phyloP scores from a whole-genome alignment of 208 protist genomes.

The Crithidia expoeki region DNA sequence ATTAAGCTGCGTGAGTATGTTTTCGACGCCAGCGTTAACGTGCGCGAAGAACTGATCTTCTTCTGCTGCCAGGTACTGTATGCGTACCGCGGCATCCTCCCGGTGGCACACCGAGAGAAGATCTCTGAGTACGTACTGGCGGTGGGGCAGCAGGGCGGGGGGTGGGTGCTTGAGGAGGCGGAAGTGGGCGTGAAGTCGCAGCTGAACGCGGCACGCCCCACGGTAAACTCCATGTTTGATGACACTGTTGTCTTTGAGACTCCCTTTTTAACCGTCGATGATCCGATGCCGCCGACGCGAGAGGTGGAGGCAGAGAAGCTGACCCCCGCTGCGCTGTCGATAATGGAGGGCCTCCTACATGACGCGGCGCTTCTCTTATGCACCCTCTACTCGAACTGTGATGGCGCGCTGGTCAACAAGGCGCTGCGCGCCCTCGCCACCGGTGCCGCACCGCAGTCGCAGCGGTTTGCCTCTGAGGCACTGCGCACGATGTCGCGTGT shows the following conservation, averaged over 20 bases:
- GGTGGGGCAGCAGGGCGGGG: conserved; percentile 41
- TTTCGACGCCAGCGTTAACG: conserved; percentile 86
- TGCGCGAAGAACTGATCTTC: conserved; percentile 88
- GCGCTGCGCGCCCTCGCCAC: conserved; percentile 52
- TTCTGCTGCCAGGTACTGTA: conserved; percentile 80
- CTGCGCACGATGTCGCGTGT: conserved; percentile 85
- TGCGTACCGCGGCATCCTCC: conserved; percentile 54
- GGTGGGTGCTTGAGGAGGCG: conserved; percentile 73
- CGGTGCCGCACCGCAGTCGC: conserved; percentile 53
- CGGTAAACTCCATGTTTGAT: conserved; percentile 77
- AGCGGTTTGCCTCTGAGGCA: conserved; percentile 77
- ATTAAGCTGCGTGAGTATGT: conserved; percentile 80
- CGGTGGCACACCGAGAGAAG: conserved; percentile 26
- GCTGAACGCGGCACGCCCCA: conserved; percentile 77
- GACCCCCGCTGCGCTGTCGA: conserved; percentile 30
- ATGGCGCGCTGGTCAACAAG: conserved; percentile 60
- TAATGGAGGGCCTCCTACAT: conserved; percentile 75
- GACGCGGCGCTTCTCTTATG: conserved; percentile 82
- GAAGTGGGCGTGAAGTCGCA: conserved; percentile 81
- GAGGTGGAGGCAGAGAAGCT: conserved; percentile 29
- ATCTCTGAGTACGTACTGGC: conserved; percentile 59
- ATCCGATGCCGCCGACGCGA: conserved; percentile 40
- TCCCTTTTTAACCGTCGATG: conserved; percentile 50
- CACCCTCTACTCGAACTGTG: conserved; percentile 69
- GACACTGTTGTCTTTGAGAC: conserved; percentile 74